Evolutionary conservation across 768 basidiomycete species (phyloP), one percentile per base, ranked within the genome.

Genomic region (Lenzites betulinus): DNA sequence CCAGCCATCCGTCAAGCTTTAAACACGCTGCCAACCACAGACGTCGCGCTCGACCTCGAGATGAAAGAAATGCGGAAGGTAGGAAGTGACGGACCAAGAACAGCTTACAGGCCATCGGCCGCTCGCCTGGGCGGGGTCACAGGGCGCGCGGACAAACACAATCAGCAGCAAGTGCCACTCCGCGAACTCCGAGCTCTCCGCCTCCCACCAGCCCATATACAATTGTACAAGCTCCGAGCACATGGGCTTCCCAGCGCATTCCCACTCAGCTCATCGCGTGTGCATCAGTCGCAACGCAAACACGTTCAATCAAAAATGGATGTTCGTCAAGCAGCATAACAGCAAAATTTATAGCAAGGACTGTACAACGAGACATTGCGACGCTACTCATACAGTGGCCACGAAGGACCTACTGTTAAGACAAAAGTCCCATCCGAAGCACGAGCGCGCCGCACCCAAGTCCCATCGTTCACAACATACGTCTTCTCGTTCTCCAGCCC

Each of bases 331-430:
- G 30, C 11, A 18, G 15, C 0, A n/a, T 15, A 23, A 63, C 55
- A 51, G 60, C 47, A 48, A 62, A 54, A 16, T 8, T 62, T 60
- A 50, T 22, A 43, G 36, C n/a, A 44, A 51, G 25, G 66, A 56
- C 75, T 92, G 87, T 92, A 89, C 89, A 85, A 91, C 90, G 82
- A 85, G 88, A 92, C 90, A 91, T 92, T 93, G 91, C 91, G 88
- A 81, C 81, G 76, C 69, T 71, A 77, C 81, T 86, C 89, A 90
- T 71, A 74, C 81, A 80, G 80, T 67, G 73, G 77, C 84, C 82
- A 81, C 84, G 84, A 89, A 92, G 79, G 75, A 79, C 75, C 75
- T 60, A 68, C 83, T 79, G 79, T 70, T 70, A 71, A 66, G 69
- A 71, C 77, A 74, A 69, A 73, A 60, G 62, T 66, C 73, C 68